Evolutionary conservation across 495 filamentous ascomycete species (phyloP).

Genomic region (Neurospora sp.): DNA sequence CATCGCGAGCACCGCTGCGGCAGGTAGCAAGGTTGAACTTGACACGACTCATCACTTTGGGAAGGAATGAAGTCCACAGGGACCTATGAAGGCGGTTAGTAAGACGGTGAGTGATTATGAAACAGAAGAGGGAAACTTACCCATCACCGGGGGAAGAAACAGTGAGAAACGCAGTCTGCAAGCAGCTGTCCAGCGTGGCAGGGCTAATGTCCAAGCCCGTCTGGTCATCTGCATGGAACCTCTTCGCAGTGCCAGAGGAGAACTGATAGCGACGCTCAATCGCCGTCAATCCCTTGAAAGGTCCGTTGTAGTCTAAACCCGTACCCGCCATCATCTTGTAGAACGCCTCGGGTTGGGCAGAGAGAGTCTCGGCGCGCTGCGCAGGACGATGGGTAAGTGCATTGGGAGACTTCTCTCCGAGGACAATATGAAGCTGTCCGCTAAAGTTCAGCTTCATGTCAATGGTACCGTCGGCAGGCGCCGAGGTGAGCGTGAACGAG

Average conservation of each 20-base stretch:
- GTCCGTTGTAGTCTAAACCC: constrained; percentile 32
- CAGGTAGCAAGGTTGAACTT: constrained; percentile 30
- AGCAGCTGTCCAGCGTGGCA: constrained; percentile 35
- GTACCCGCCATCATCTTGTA: constrained; percentile 34
- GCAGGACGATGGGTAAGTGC: constrained; percentile 15
- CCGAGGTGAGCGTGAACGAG: constrained; percentile 26
- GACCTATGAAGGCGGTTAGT: constrained; percentile 2
- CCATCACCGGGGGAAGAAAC: constrained; percentile 36
- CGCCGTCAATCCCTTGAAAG: constrained; percentile 28
- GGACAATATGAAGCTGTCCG: constrained; percentile 19
- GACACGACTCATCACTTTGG: constrained; percentile 21
- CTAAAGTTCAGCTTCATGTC: constrained; percentile 30
- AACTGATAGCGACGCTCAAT: constrained; percentile 39
- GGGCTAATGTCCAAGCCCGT: constrained; percentile 34
- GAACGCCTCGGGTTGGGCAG: constrained; percentile 26
- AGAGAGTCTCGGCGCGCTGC: constrained; percentile 22
- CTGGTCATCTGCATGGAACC: constrained; percentile 21
- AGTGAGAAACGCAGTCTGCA: constrained; percentile 36
- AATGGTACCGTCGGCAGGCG: constrained; percentile 21
- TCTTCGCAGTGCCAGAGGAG: constrained; percentile 25
- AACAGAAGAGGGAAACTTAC: neutral
- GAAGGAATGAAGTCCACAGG: constrained; percentile 37
- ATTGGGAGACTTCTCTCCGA: constrained; percentile 17
- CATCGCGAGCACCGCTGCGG: constrained; percentile 9
- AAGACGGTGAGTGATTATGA: neutral